Conservation (phyloP, 2,329 filamentous ascomycete species). For the Botrytis squamosa region DNA sequence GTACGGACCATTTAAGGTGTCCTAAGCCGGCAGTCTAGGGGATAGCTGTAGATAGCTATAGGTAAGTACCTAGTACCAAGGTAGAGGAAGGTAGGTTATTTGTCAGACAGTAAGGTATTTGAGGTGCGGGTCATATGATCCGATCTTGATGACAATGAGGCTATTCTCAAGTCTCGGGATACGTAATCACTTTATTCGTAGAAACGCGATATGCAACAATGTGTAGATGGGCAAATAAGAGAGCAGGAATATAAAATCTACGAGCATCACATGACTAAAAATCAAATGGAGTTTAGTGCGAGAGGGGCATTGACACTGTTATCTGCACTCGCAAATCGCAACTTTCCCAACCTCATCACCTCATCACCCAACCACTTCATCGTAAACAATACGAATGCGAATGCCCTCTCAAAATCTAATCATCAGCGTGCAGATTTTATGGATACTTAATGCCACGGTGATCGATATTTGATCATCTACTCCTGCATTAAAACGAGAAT, state of each 20-base stretch:
- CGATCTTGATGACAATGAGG: background rate
- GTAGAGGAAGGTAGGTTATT: background rate
- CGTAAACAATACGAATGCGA: background rate
- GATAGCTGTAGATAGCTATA: background rate
- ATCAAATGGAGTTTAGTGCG: background rate
- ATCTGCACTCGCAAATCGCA: background rate
- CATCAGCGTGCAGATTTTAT: background rate
- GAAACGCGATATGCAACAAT: background rate
- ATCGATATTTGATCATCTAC: slow-evolving; percentile 14
- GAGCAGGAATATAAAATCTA: background rate
- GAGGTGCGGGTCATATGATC: background rate
- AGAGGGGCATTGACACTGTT: background rate
- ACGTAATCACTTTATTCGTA: background rate
- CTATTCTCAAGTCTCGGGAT: background rate
- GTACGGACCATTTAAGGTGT: no score
- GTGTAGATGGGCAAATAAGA: background rate
- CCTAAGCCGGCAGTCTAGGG: no score
- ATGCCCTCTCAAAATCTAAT: background rate
- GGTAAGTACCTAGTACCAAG: background rate
- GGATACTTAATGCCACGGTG: background rate
- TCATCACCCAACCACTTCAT: background rate
- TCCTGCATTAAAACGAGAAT: slow-evolving; percentile 14
- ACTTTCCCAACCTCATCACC: background rate
- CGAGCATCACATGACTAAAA: background rate
- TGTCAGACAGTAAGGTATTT: background rate